Evolutionary conservation across 768 basidiomycete genomes (phyloP), one percentile per base, ranked within the genome.

Genomic region (Porphyrellus cyaneotinctus): DNA sequence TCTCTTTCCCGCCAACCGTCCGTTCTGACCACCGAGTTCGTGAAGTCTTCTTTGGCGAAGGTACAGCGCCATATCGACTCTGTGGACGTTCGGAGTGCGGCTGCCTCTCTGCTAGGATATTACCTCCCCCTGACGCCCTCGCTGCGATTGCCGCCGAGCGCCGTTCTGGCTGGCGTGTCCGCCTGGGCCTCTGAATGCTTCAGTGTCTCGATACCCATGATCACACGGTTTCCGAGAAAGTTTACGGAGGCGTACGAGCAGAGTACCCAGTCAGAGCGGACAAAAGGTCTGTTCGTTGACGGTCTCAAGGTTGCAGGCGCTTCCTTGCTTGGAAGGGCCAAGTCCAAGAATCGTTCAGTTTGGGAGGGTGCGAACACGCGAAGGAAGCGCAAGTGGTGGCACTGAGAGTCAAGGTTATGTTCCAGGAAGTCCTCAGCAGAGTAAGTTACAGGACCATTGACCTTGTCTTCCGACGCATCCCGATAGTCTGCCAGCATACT

Each of bases 361-460:
- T 65, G 64, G 64, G 64, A 65, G 44, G 64, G 65, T 18, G 49
- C 43, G 12, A 38, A 49, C 18, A 43, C 9, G 20, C 43, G 47
- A 37, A 55, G 18, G 33, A 64, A 45, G 20, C 36, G 52, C 20
- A 64, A 51, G 43, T 51, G 58, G 18, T 66, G 66, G 52, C 17
- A 59, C 24, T 67, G 31, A 56, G 32, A n/a, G n/a, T n/a, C 32
- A 33, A 28, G 74, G 64, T 98, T 95, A 39, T 87, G 79, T 58
- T 91, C 88, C 26, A 98, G 77, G 78, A 97, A 97, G 36, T 81
- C 80, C 59, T 97, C 93, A 2, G 91, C 78, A 1, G 91, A 92
- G 66, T 99, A 99, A 0, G 52, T 88, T 90, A n/a, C n/a, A n/a
- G n/a, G n/a, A n/a, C n/a, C n/a, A n/a, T n/a, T n/a, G n/a, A n/a